These are phyloP conservation scores for Coemansia sp. DNA, from an alignment of 192 early-diverging fungal species.

Conservation along the genomic window DNA sequence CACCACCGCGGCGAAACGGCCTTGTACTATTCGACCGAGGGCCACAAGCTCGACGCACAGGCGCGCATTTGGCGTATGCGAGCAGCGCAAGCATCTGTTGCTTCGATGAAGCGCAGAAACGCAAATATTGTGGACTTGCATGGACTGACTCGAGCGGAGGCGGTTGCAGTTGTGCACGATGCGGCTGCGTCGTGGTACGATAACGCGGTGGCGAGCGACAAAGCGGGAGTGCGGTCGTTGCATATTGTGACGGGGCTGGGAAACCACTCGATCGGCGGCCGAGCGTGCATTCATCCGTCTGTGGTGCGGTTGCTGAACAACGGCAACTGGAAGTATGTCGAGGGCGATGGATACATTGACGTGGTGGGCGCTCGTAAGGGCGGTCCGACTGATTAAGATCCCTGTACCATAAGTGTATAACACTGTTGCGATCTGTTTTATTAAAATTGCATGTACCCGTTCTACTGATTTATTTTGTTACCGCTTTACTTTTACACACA, in stretches of 20 bases:
- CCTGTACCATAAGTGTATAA: conserved; percentile 1
- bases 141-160: conserved; percentile 62
- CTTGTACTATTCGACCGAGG: conserved; percentile 45
- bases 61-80: conserved; percentile 52
- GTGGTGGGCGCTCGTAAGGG: conserved; percentile 24
- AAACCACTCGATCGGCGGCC: conserved; percentile 59
- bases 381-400: conserved; percentile 2
- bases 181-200: conserved; percentile 57
- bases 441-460: too few species aligned
- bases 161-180: conserved; percentile 58
- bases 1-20: conserved; percentile 33
- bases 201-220: background rate
- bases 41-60: conserved; percentile 26
- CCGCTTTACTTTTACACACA: background rate
- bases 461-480: too few species aligned
- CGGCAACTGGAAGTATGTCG: conserved; percentile 59
- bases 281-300: conserved; percentile 57
- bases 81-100: conserved; percentile 42
- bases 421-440: background rate
- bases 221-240: conserved; percentile 36
- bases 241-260: conserved; percentile 68
- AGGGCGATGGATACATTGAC: conserved; percentile 56
- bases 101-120: conserved; percentile 44
- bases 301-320: conserved; percentile 50
- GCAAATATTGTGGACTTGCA: conserved; percentile 67